Conservation (phyloP, 164 flowering plant genomes). For the Magnolia kwangsiensis region DNA sequence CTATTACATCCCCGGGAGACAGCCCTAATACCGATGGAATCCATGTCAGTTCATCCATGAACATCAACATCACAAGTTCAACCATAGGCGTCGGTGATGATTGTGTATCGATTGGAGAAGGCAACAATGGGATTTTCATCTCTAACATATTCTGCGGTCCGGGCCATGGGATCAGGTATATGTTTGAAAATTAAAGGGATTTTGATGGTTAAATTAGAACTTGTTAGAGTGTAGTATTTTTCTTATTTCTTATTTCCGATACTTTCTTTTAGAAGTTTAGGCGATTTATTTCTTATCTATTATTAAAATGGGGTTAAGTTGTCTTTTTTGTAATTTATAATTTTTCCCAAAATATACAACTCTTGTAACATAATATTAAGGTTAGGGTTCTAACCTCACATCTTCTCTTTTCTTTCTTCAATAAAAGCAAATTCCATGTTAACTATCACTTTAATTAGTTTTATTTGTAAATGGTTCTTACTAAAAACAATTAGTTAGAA, state of each 20-base stretch:
- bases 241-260: too few species aligned
- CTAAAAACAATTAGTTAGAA: too few species aligned
- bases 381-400: too few species aligned
- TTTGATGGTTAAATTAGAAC: too few species aligned
- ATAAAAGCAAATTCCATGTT: too few species aligned
- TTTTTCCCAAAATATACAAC: too few species aligned
- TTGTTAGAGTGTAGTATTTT: background rate
- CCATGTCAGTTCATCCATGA: slow-evolving; percentile 2
- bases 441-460: too few species aligned
- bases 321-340: background rate
- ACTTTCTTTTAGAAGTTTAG: too few species aligned
- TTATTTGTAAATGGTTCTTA: too few species aligned
- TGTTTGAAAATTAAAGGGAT: background rate
- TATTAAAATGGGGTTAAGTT: background rate
- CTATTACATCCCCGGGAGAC: background rate
- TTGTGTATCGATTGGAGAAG: slow-evolving; percentile 40
- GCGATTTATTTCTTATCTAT: background rate
- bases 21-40: slow-evolving; percentile 17
- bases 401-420: too few species aligned
- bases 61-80: background rate
- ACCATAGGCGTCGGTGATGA: slow-evolving; percentile 48
- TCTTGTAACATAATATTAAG: too few species aligned
- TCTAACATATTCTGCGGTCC: slow-evolving; percentile 39
- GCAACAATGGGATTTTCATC: slow-evolving; percentile 29
- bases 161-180: slow-evolving; percentile 57